Base-by-base conservation (phyloP, 2,329 filamentous ascomycete species). In the Paraphoma sp. region DNA sequence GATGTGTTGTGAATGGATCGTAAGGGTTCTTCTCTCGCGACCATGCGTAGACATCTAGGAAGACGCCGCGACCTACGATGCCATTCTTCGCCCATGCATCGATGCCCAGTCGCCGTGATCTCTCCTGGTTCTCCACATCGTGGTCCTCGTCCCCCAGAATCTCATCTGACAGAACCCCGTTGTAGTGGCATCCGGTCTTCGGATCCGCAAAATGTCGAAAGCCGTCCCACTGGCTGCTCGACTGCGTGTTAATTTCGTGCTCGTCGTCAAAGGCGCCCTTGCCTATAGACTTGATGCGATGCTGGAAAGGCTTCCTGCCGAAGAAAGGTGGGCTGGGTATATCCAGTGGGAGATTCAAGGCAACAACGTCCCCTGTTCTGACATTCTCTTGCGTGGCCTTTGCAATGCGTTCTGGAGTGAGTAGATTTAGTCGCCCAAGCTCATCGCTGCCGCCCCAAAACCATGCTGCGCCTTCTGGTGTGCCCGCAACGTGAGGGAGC, bases 311-410 rank as follows among this genome's bases (percentile, higher is more conserved):
- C 56, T 83, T 80, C 14, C 87, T 81, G 54, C 80, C 77, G 71
- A 88, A 87, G 69, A 86, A 84, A 16, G 84, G 79, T 9, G 80
- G 69, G 45, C 81, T 73, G 31, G 80, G 82, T 10, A 83, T 82
- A 72, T 86, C 79, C 5, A 89, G 78, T 0, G 84, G 80, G 80
- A 86, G 86, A 74, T 89, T 86, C 17, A 88, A 80, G 1, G 84
- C 86, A 49, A 89, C 38, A n/a, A 66, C 60, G 17, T 57, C 54
- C 11, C 87, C 86, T 6, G 83, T 84, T 58, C 79, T 76, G 59
- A 89, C 86, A 33, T 56, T 62, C 69, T 77, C 77, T 56, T 74
- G 76, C 18, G 84, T 82, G 1, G 84, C 82, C 36, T 79, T 76
- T 10, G 79, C 79, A 17, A 87, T 83, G 16, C 83, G 74, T 52